Evolutionary conservation across 345 rosid genomes (phyloP).

Genomic region (Lumnitzera racemosa): DNA sequence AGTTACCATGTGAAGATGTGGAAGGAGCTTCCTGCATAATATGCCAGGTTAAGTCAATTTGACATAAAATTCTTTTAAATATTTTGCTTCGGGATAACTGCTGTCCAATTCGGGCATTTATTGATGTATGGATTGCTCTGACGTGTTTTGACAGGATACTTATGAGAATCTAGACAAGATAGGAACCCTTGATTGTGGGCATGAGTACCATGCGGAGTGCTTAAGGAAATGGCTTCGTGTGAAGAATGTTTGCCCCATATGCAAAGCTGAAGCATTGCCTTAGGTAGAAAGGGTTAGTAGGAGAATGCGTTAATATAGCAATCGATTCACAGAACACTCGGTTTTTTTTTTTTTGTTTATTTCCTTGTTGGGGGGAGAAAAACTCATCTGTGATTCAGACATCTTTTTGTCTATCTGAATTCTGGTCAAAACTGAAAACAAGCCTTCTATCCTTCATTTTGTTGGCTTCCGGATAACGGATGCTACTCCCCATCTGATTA

Average conservation of each 20-base stretch:
- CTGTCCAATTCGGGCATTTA: too few relatives aligned
- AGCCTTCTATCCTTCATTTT: too few relatives aligned
- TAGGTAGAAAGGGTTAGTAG: conserved; percentile 11
- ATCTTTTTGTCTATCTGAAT: too few relatives aligned
- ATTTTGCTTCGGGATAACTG: neutral
- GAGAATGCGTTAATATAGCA: neutral
- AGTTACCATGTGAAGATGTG: conserved; percentile 38
- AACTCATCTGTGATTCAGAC: too few relatives aligned
- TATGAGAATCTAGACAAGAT: conserved; percentile 46
- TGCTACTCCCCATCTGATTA: neutral
- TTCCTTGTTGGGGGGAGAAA: too few relatives aligned
- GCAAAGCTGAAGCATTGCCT: conserved; percentile 76
- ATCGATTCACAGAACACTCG: neutral
- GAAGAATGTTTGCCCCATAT: conserved; percentile 82
- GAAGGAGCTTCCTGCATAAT: conserved; percentile 70
- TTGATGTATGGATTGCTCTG: neutral
- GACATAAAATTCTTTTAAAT: neutral
- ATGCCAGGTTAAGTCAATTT: conserved; percentile 58
- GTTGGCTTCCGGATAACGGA: too few relatives aligned
- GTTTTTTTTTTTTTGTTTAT: too few relatives aligned
- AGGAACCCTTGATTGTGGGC: conserved; percentile 67
- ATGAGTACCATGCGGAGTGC: conserved; percentile 73
- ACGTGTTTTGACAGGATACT: conserved; percentile 38
- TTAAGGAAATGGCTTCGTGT: conserved; percentile 78
- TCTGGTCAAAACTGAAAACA: too few relatives aligned